These are phyloP conservation scores for Phaseolus lunatus DNA, from an alignment of 306 rosid species.

Conservation along the genomic window DNA sequence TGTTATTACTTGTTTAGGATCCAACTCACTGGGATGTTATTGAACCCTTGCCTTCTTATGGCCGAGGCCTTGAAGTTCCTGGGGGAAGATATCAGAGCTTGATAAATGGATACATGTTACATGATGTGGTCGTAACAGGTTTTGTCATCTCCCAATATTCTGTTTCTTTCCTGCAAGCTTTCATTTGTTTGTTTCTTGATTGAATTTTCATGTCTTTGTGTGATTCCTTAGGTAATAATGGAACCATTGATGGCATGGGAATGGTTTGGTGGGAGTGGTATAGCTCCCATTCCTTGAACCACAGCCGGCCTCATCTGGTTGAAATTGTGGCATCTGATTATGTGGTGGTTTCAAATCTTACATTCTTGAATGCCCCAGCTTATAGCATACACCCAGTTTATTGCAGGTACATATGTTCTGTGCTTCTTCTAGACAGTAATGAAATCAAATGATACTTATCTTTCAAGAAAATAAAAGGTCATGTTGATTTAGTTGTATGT, in stretches of 20 bases:
- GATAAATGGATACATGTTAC: constrained; percentile 81
- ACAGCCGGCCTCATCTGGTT: constrained; percentile 94
- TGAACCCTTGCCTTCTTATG: constrained; percentile 93
- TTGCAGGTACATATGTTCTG: constrained; percentile 76
- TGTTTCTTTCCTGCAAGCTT: constrained; percentile 3
- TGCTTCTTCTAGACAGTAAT: constrained; percentile 35
- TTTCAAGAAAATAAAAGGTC: not conserved
- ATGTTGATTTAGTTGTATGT: constrained; percentile 38
- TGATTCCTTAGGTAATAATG: constrained; percentile 75
- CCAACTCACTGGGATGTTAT: constrained; percentile 81
- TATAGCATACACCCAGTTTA: constrained; percentile 92
- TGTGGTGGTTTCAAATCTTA: constrained; percentile 91
- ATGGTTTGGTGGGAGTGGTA: constrained; percentile 96
- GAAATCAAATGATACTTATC: constrained; percentile 2
- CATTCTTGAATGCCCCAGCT: constrained; percentile 89
- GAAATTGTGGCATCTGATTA: constrained; percentile 69
- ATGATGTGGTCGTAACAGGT: constrained; percentile 96
- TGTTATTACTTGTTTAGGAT: constrained; percentile 61
- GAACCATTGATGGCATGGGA: constrained; percentile 93
- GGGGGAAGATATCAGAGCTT: constrained; percentile 86
- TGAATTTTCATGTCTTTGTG: constrained; percentile 39
- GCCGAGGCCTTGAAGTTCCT: constrained; percentile 87
- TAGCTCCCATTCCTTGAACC: constrained; percentile 69
- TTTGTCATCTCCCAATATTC: constrained; percentile 15
- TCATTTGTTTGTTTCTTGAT: constrained; percentile 27